phyloP scores from a whole-genome alignment of 1,284 basidiomycete species.

The Boletus subluridellus region DNA sequence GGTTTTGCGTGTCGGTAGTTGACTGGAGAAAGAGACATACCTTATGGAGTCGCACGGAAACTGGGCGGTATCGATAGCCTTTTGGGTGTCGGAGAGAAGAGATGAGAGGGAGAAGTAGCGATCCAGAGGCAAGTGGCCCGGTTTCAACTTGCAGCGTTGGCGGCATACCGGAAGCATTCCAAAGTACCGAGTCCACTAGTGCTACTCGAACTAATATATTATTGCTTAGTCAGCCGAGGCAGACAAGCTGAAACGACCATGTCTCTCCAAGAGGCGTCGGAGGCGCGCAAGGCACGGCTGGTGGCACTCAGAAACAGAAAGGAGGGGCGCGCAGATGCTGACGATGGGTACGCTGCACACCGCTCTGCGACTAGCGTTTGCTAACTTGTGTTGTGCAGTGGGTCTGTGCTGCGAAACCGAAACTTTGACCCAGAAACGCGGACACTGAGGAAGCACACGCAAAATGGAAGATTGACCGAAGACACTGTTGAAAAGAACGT shows the following conservation, averaged over 20 bases:
- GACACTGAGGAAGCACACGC: slow-evolving; percentile 63
- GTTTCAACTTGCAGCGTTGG: slow-evolving; percentile 35
- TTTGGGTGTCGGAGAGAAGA: slow-evolving; percentile 31
- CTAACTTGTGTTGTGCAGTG: slow-evolving; percentile 21
- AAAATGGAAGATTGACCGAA: slow-evolving; percentile 55
- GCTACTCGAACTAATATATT: neutral
- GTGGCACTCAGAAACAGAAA: slow-evolving; percentile 78
- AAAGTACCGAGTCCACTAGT: neutral
- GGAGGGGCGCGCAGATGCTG: slow-evolving; percentile 49
- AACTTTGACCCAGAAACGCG: slow-evolving; percentile 86
- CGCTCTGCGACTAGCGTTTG: neutral
- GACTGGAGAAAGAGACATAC: slow-evolving; percentile 35
- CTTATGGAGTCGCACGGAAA: slow-evolving; percentile 76
- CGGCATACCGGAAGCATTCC: slow-evolving; percentile 41
- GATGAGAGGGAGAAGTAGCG: slow-evolving; percentile 40
- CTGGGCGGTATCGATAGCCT: slow-evolving; percentile 56
- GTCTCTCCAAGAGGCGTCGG: slow-evolving; percentile 80
- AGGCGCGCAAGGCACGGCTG: slow-evolving; percentile 83
- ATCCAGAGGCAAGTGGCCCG: slow-evolving; percentile 8
- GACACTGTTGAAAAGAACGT: slow-evolving; percentile 89
- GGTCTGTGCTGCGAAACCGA: slow-evolving; percentile 68
- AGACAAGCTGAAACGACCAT: slow-evolving; percentile 38
- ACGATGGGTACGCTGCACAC: slow-evolving; percentile 31
- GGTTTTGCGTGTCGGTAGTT: neutral
- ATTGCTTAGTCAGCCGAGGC: slow-evolving; percentile 28